Base-by-base conservation (phyloP, 139 green algal genomes). In the Pleodorina starrii region DNA sequence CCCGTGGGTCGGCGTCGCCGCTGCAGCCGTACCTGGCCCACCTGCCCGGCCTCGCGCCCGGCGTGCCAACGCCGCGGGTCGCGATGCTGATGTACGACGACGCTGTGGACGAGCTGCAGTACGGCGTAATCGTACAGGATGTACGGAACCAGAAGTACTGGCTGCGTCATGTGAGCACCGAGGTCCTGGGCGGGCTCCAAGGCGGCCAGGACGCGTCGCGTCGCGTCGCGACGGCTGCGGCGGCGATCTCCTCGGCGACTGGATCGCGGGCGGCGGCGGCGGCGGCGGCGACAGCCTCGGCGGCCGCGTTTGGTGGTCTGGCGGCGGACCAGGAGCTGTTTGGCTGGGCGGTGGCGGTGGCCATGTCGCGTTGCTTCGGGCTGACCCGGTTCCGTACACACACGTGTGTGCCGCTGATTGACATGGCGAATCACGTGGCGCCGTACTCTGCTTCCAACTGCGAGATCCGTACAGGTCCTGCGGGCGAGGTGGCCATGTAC, bases 291-390 rank as follows among this genome's bases (percentile, higher is more conserved):
- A 23, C 35, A 21, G 35, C 69, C 17, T 4, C 69, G 36, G 40
- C 40, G 27, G 72, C 17, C 25, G 21, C 80, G 4, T 87, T 85
- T 5, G 38, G 87, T 7, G 63, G 78, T 7, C 29, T 50, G 48
- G 38, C 6, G 32, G 60, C 75, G 29, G 59, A 79, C 25, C 35
- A 36, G 57, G 40, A 40, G 38, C 29, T 85, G 40, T 78, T 90
- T 21, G 85, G 76, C 21, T 91, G 87, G 91, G 92, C 90, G 32
- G 86, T 93, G 38, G 73, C 91, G 29, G 79, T 95, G 54, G 54
- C 86, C 27, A 93, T 93, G 63, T 93, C 88, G 12, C 84, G 92
- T 10, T 84, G 79, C 40, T 95, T 95, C 74, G 91, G 89, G 2
- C 79, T 95, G 25, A 79, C 48, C 23, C 48, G 75, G n/a, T 86